Evolutionary conservation across 2,329 filamentous ascomycete genomes (phyloP), one percentile per base, ranked within the genome.

Genomic region (Fusarium sp.): DNA sequence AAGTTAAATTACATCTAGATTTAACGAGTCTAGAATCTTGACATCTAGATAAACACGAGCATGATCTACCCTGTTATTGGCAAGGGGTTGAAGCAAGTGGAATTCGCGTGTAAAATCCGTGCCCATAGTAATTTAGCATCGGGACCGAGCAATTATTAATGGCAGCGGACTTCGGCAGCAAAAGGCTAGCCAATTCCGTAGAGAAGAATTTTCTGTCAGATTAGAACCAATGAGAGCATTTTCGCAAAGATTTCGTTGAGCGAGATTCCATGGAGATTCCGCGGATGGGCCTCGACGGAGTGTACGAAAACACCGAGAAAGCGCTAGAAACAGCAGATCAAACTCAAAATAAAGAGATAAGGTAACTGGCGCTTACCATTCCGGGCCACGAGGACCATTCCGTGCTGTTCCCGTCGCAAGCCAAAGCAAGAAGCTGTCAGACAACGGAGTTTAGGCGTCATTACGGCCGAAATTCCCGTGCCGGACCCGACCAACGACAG

Each of bases 401-500:
- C 38, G n/a, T 7, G 8, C 38, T 24, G 32, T 29, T 42, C 9
- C 28, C 9, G 19, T 24, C 6, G 24, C 25, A 15, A 13, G 38
- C 7, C 13, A n/a, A 7, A 26, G 11, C 7, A 36, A 36, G 12
- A 26, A 13, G 12, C 12, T 19, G n/a, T 22, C 10, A 19, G 2
- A 22, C 12, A 12, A 46, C 61, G 61, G 52, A 46, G 36, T 62
- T 64, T 46, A 15, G 12, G 13, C 31, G 5, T 31, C n/a, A 10
- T 41, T 44, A 58, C 61, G 61, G 61, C 61, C 61, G 61, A 65
- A 65, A 65, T 40, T 26, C 28, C 56, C 46, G 57, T 29, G 29
- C 40, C 61, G 61, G 61, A 56, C 53, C 61, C 61, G 61, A 62
- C n/a, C 29, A 7, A 3, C 35, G 39, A 39, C 29, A 40, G 42